These are phyloP conservation scores for Chimonanthus salicifolius DNA, from an alignment of 164 flowering plant genomes.

Conservation along the genomic window DNA sequence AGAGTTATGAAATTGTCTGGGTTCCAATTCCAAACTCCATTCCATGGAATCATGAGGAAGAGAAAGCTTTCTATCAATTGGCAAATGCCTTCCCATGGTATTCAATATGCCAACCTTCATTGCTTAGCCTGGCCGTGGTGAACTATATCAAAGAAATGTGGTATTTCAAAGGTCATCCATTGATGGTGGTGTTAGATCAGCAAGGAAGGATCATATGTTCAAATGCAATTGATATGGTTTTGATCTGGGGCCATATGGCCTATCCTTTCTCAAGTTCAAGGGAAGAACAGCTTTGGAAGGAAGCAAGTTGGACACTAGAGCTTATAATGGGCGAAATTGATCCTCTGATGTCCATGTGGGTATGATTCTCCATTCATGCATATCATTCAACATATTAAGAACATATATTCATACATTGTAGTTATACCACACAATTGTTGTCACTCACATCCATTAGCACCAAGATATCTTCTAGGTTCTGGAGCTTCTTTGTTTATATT, in stretches of 20 bases:
- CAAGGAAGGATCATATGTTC: constrained; percentile 40
- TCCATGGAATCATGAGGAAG: constrained; percentile 44
- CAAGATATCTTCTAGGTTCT: background rate
- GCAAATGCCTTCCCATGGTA: constrained; percentile 63
- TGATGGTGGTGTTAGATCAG: constrained; percentile 61
- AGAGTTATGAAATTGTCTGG: constrained; percentile 56
- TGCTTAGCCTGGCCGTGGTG: constrained; percentile 32
- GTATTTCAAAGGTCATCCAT: constrained; percentile 44
- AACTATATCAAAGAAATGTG: constrained; percentile 43
- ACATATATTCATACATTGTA: background rate
- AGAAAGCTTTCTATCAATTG: constrained; percentile 26
- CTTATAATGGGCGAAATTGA: constrained; percentile 41
- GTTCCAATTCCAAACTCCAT: constrained; percentile 46
- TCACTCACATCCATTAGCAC: background rate
- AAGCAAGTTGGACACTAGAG: constrained; percentile 40
- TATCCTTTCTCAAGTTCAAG: constrained; percentile 61
- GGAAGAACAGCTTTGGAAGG: constrained; percentile 64
- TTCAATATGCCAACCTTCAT: constrained; percentile 53
- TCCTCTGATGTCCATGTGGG: constrained; percentile 41
- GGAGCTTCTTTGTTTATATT: background rate
- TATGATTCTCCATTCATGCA: constrained; percentile 19
- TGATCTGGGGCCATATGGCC: constrained; percentile 70
- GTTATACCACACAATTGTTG: background rate
- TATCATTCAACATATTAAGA: background rate
- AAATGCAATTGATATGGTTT: constrained; percentile 62